These are phyloP conservation scores for Furcasterigmium furcatum DNA, from an alignment of 2,329 filamentous ascomycete genomes.

Conservation along the genomic window DNA sequence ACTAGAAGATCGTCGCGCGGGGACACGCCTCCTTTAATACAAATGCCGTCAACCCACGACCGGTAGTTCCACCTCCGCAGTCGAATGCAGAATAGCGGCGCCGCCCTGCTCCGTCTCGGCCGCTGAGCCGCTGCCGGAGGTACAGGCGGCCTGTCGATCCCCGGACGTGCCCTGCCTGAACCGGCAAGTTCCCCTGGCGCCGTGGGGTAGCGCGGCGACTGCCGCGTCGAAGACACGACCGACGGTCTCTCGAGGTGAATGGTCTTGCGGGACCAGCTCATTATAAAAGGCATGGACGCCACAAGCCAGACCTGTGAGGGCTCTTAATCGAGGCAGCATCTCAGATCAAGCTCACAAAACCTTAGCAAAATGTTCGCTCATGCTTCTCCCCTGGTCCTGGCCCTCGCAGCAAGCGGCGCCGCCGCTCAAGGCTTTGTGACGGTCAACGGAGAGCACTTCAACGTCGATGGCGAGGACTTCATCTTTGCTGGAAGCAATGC, in stretches of 20 bases:
- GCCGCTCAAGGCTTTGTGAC: not conserved
- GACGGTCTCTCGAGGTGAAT: too few relatives aligned
- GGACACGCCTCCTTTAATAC: too few relatives aligned
- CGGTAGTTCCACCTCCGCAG: not conserved
- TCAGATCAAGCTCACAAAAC: too few relatives aligned
- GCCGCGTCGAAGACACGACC: too few relatives aligned
- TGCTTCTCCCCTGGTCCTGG: not conserved
- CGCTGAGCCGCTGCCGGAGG: not conserved
- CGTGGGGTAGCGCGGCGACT: too few relatives aligned
- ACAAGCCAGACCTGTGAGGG: too few relatives aligned
- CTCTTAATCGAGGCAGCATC: too few relatives aligned
- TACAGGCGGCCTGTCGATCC: constrained; percentile 1
- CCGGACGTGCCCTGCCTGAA: not conserved
- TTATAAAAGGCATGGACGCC: too few relatives aligned
- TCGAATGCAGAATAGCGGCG: not conserved
- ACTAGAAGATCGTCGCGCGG: too few relatives aligned
- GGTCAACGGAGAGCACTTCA: constrained; percentile 39
- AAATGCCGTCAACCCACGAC: too few relatives aligned
- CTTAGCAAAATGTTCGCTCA: not conserved
- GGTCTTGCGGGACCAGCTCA: too few relatives aligned
- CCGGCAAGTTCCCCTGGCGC: not conserved
- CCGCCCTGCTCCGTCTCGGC: not conserved
- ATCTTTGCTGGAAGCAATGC: constrained; percentile 56
- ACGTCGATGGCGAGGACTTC: constrained; percentile 51
- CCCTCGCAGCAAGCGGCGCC: not conserved